Conservation (phyloP, 345 rosid species). For the Salix caprea region DNA sequence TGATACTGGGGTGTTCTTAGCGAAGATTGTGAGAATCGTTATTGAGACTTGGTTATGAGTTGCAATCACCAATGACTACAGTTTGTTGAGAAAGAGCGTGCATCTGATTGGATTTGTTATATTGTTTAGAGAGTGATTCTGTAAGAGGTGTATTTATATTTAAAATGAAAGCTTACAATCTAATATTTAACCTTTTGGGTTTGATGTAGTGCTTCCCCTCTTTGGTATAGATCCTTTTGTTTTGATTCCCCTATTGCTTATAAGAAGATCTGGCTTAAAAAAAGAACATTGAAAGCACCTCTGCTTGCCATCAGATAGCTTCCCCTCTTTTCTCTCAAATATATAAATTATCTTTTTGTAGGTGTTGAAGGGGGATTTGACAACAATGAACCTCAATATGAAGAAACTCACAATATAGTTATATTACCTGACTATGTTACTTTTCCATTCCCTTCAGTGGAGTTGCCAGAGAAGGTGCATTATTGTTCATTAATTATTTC, state of each 20-base stretch:
- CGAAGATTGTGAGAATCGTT: neutral
- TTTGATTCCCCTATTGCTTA: neutral
- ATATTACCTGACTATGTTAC: constrained; percentile 69
- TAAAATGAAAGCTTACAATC: neutral
- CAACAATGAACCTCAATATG: constrained; percentile 76
- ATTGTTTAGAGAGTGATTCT: neutral
- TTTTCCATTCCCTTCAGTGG: constrained; percentile 84
- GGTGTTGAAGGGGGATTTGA: constrained; percentile 97
- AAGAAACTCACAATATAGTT: constrained; percentile 61
- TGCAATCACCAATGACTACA: neutral
- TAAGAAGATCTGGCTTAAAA: neutral
- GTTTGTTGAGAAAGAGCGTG: neutral
- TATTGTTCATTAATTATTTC: neutral
- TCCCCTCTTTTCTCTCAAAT: neutral
- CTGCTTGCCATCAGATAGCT: neutral
- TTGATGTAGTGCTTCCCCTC: neutral
- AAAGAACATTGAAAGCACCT: neutral
- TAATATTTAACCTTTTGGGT: neutral
- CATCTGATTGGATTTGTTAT: neutral
- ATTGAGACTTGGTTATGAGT: neutral
- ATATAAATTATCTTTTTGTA: constrained; percentile 21
- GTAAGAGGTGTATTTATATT: neutral
- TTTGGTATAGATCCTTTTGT: neutral
- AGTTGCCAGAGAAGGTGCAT: constrained; percentile 93
- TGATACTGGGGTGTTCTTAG: neutral